Evolutionary conservation across 441 rosid genomes (phyloP), one percentile per base, ranked within the genome.

Genomic region (Aquilaria agallochum): DNA sequence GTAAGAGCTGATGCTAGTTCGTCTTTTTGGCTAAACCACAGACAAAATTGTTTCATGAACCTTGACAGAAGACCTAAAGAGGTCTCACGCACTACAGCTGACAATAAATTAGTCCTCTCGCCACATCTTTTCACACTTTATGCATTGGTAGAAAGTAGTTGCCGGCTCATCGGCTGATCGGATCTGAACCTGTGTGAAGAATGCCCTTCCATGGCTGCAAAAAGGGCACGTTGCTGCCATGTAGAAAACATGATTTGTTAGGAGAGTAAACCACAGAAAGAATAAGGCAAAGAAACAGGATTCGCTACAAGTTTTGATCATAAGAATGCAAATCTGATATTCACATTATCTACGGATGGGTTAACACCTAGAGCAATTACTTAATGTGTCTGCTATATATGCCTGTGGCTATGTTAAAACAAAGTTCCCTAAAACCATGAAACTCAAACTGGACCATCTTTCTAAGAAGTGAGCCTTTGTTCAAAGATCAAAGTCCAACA

Each of bases 151-250:
- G 74, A 87, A 82, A 12, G 81, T 77, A 11, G 88, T 82, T 47
- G 81, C 86, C 0, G 90, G 88, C 66, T 84, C 88, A 66, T 87
- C 90, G 50, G 88, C 93, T 30, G 88, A 87, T 14, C 87, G 79
- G 13, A 80, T 87, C 74, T 80, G 90, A 30, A 79, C 63, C 70
- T 80, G 78, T 33, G 75, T 78, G 72, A 60, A 87, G 46, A 67
- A 62, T 13, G 87, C 90, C 64, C 72, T 84, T 31, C 85, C 93
- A 68, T 66, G 63, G 68, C 76, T 68, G 69, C 88, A 84, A 64
- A 59, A 71, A 4, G 85, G 88, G 71, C 93, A 87, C 5, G 78
- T 87, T 63, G 81, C 81, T 80, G 80, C 65, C 56, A 63, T 51
- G 7, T 9, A 40, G 2, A 55, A 0, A 5, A 32, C 8, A 3